phyloP scores from a whole-genome alignment of 2,329 filamentous ascomycete genomes.

The Penicillium sp. region DNA sequence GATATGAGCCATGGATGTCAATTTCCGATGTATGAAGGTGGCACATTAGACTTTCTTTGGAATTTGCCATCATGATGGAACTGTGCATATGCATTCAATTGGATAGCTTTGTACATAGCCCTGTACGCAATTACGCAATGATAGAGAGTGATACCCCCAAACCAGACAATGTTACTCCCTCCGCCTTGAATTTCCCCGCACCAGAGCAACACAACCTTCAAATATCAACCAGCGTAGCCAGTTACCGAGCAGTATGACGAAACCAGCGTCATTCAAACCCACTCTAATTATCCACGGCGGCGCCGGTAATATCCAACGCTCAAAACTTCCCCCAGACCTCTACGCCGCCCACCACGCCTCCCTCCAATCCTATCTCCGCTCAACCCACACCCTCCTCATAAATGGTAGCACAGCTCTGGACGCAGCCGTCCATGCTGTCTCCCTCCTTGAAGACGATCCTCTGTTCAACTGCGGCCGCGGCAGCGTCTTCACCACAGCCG shows the following conservation, averaged over 20 bases:
- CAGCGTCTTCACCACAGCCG: slow-evolving; percentile 80
- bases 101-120: neutral
- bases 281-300: slow-evolving; percentile 70
- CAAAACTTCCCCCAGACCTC: slow-evolving; percentile 57
- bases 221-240: neutral
- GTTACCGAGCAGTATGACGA: neutral
- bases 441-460: slow-evolving; percentile 71
- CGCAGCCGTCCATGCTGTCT: slow-evolving; percentile 71
- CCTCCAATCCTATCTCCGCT: slow-evolving; percentile 60
- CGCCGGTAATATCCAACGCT: slow-evolving; percentile 65
- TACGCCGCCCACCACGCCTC: slow-evolving; percentile 60
- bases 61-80: slow-evolving; percentile 38
- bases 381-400: slow-evolving; percentile 42
- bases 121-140: neutral
- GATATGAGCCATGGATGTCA: slow-evolving; percentile 38
- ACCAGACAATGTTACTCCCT: slow-evolving; percentile 4
- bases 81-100: neutral
- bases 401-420: slow-evolving; percentile 62
- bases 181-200: slow-evolving; percentile 17
- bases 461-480: slow-evolving; percentile 84
- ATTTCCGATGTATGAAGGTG: slow-evolving; percentile 41
- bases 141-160: neutral
- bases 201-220: neutral
- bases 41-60: slow-evolving; percentile 45
- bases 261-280: slow-evolving; percentile 43